Evolutionary conservation across 805 yeast genomes (phyloP), one percentile per base, ranked within the genome.

Genomic region (Yarrowia keelungensis): DNA sequence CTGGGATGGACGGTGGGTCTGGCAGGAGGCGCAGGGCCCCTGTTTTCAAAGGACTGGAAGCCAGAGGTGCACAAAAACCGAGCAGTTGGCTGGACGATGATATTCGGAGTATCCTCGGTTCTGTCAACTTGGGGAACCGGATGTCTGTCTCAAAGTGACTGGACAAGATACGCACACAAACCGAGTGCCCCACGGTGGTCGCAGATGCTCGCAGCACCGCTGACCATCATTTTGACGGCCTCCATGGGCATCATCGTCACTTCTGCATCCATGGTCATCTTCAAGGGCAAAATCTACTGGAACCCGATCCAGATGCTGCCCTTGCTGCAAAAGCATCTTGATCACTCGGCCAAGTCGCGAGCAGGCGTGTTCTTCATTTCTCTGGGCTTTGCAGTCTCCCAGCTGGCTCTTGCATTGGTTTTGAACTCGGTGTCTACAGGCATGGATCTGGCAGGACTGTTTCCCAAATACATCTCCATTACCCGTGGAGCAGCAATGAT

Each of bases 351-450:
- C 22, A 76, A 74, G 53, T 75, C 81, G 15, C 79, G 87, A 68
- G 85, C 85, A 36, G 87, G 82, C 8, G 82, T 83, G 1, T 84
- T 84, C 73, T 84, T 82, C 70, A 76, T 79, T 10, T 75, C 80
- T 0, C 69, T 77, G 22, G 65, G 65, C 32, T 59, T 59, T 59
- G 51, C 65, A 5, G 65, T 59, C 7, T 59, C 65, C 2, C 65
- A 59, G 51, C 51, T 59, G 8, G 65, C 65, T 14, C 65, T 59
- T 10, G 65, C 65, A 0, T 32, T 59, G 1, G 77, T 81, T 50
- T 83, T 76, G 50, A 81, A 81, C 69, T 80, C 81, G 36, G 76
- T 80, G 45, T 77, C 84, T 56, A 84, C 84, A 12, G 86, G 85
- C 16, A 85, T 83, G 78, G 87, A 84, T 70, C 72, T 85, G 56